phyloP scores from a whole-genome alignment of 805 yeast genomes.

The Vanderwaltozyma polyspora region DNA sequence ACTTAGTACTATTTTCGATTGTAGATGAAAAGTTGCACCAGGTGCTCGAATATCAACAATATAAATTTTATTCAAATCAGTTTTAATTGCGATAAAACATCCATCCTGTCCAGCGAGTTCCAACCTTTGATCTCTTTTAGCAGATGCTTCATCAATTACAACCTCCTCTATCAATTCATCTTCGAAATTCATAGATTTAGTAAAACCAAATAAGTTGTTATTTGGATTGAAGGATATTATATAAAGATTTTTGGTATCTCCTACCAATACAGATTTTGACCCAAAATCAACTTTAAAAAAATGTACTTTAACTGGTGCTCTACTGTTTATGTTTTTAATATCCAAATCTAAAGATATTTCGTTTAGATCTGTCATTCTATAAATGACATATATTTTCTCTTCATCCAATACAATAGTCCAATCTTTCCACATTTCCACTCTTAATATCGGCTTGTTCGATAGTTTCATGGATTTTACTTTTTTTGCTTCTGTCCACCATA shows the following conservation, averaged over 20 bases:
- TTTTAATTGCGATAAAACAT: conserved; percentile 21
- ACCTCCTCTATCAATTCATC: conserved; percentile 11
- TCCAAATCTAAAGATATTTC: conserved; percentile 9
- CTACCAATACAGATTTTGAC: conserved; percentile 16
- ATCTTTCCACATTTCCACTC: conserved; percentile 14
- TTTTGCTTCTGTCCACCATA: conserved; percentile 27
- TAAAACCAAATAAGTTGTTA: conserved; percentile 14
- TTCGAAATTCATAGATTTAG: conserved; percentile 8
- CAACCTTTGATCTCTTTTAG: conserved; percentile 17
- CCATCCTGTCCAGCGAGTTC: conserved; percentile 26
- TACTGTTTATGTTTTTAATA: not conserved
- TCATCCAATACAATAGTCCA: conserved; percentile 19
- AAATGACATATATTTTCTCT: conserved; percentile 15
- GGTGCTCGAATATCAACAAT: conserved; percentile 19
- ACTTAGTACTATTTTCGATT: conserved; percentile 10
- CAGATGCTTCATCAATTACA: conserved; percentile 21
- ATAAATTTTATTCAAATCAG: conserved; percentile 14
- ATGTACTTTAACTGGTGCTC: conserved; percentile 8
- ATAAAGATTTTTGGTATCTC: conserved; percentile 10
- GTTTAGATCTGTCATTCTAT: conserved; percentile 14
- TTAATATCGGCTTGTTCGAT: conserved; percentile 15
- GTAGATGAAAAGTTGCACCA: conserved; percentile 8
- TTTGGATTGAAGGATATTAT: conserved; percentile 18
- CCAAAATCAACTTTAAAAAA: conserved; percentile 27
- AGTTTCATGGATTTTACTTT: conserved; percentile 8